These are phyloP conservation scores for Lipomyces starkeyi DNA, from an alignment of 805 yeast species.

Conservation along the genomic window DNA sequence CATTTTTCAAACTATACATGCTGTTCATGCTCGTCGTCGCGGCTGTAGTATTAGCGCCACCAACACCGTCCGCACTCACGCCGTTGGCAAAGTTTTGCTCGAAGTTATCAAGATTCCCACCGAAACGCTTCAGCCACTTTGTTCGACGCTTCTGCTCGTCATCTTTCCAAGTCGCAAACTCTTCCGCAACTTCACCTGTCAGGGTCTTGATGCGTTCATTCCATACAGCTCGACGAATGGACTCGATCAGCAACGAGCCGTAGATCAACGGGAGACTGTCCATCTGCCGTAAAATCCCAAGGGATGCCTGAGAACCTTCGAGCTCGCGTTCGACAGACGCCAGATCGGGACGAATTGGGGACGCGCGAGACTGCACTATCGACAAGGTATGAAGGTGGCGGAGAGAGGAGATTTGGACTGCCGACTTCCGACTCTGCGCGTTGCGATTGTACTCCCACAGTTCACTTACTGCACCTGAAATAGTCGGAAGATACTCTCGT, in stretches of 20 bases:
- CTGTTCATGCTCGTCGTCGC: conserved; percentile 19
- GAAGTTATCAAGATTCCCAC: conserved; percentile 43
- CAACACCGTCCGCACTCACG: conserved; percentile 2
- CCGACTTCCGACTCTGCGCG: conserved; percentile 33
- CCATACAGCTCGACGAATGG: conserved; percentile 46
- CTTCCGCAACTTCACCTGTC: conserved; percentile 53
- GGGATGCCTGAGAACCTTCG: conserved; percentile 41
- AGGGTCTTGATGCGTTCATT: conserved; percentile 30
- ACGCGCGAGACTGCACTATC: conserved; percentile 43
- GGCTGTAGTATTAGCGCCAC: not conserved
- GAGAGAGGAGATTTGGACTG: conserved; percentile 29
- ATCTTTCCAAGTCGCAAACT: conserved; percentile 60
- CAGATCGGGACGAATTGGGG: conserved; percentile 42
- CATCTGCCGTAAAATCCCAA: conserved; percentile 45
- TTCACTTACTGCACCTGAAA: conserved; percentile 39
- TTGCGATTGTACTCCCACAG: conserved; percentile 32
- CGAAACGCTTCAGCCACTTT: conserved; percentile 70
- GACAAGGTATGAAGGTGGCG: conserved; percentile 28
- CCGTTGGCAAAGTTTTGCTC: conserved; percentile 20
- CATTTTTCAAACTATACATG: conserved; percentile 27
- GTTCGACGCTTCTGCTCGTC: conserved; percentile 62
- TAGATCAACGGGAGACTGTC: conserved; percentile 48
- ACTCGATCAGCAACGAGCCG: conserved; percentile 48
- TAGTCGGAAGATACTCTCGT: conserved; percentile 43
- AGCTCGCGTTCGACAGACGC: conserved; percentile 39